These are phyloP conservation scores for Vaccinium darrowii DNA, from an alignment of 148 eudicot genomes.

Conservation along the genomic window DNA sequence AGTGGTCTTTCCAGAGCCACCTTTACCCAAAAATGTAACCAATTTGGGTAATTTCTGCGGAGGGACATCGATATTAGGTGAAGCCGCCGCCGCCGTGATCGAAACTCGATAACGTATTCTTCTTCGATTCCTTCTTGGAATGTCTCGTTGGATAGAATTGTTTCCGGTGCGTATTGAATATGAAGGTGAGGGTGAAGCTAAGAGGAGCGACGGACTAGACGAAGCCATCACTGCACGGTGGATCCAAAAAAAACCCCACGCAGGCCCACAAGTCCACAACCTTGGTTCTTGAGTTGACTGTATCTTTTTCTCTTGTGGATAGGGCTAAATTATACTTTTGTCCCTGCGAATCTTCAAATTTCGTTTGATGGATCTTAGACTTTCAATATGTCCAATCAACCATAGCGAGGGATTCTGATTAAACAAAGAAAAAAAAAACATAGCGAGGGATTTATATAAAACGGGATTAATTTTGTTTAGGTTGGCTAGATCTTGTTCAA, in stretches of 20 bases:
- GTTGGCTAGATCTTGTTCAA: no score
- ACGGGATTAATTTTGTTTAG: no score
- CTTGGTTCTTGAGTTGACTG: no score
- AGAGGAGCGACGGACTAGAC: conserved; percentile 7
- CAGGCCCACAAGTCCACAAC: no score
- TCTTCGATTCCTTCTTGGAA: not conserved
- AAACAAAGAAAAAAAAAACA: no score
- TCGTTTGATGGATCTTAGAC: not conserved
- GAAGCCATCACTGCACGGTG: conserved; percentile 11
- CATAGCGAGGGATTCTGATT: not conserved
- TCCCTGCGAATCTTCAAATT: not conserved
- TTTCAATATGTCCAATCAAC: not conserved
- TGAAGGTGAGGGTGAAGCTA: conserved; percentile 11
- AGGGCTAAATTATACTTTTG: not conserved
- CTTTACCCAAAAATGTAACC: conserved; percentile 88
- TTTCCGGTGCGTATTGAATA: not conserved
- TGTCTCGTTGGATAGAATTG: not conserved
- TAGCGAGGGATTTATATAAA: not conserved
- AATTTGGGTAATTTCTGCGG: conserved; percentile 45
- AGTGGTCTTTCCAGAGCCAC: conserved; percentile 93
- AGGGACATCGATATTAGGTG: conserved; percentile 11
- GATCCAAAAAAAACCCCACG: not conserved
- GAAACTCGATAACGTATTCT: conserved; percentile 12
- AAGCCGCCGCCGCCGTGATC: conserved; percentile 21
- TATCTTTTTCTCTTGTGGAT: not conserved